Base-by-base conservation (phyloP, 257 asterid genomes). In the Handroanthus guayacan region DNA sequence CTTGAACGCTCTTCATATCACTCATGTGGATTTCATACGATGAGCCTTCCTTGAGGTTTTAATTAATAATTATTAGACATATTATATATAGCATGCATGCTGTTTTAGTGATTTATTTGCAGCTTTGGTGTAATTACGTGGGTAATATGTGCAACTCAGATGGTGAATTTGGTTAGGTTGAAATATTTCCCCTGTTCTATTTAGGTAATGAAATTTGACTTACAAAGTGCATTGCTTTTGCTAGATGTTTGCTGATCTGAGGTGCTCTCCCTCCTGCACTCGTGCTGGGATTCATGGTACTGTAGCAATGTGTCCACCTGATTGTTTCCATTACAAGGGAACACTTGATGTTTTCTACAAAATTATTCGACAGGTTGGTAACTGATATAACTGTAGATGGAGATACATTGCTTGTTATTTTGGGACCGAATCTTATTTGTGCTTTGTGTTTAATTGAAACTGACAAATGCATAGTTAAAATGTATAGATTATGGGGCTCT, bases 271-370 rank as follows among this genome's bases (percentile, higher is more conserved):
- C 55, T 89, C 99, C 25, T 95, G 99, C 75, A 36, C 97, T 4
- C 92, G 93, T n/a, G 99, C 99, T 79, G 99, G 98, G 10, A 88
- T 91, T 76, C 99, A 95, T 54, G 99, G 99, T 50, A 95, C 99
- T 1, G 82, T 83, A 67, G 41, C 95, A 16, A 87, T 92, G 36
- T 92, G 98, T 70, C 98, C 99, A 0, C 95, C 98, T 61, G 98
- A 95, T 84, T 92, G 98, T 84, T 95, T 95, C 84, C 97, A 87
- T 63, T 95, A 93, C 80, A 93, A 93, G 84, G 98, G 99, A 61
- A 88, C 99, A 17, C 75, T 89, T 69, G 98, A 95, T 79, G 99
- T 92, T 75, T 93, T 95, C 83, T 85, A 86, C 87, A 94, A 94
- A 87, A 86, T 94, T 63, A 78, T 92, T 73, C 91, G 97, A 20